Evolutionary conservation across 1,284 basidiomycete genomes (phyloP).

Genomic region (Limonomyces culmigenus): DNA sequence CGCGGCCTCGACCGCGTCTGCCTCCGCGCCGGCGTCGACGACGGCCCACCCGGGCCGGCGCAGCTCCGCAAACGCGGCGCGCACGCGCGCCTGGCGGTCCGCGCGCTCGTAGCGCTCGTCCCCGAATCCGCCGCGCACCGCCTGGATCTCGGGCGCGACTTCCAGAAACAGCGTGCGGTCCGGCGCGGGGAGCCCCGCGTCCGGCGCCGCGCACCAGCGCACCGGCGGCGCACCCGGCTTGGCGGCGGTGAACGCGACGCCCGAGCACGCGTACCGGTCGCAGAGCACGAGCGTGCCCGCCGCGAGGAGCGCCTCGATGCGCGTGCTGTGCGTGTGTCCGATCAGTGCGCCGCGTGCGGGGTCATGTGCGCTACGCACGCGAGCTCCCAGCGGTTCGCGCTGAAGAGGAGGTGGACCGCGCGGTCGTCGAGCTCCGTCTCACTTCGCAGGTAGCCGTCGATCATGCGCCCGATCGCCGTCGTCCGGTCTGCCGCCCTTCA

Average conservation of each 20-base stretch:
- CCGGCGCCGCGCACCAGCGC: conserved; percentile 77
- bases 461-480: conserved; percentile 85
- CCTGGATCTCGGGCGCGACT: conserved; percentile 57
- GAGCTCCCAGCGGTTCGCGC: conserved; percentile 94
- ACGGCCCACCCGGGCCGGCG: conserved; percentile 32
- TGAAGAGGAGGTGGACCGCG: conserved; percentile 88
- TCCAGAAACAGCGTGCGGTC: conserved; percentile 85
- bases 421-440: conserved; percentile 79
- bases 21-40: conserved; percentile 44
- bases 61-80: conserved; percentile 36
- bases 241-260: conserved; percentile 84
- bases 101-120: conserved; percentile 79
- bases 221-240: conserved; percentile 53
- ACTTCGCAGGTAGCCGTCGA: conserved; percentile 81
- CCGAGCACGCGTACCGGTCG: conserved; percentile 95
- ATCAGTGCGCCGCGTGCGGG: background rate
- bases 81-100: conserved; percentile 57
- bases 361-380: conserved; percentile 35
- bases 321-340: conserved; percentile 25
- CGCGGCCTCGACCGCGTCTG: conserved; percentile 38
- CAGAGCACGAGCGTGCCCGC: conserved; percentile 68
- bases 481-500: conserved; percentile 53
- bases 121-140: conserved; percentile 74
- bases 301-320: conserved; percentile 43
- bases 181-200: conserved; percentile 74